Conservation (phyloP, 192 early-diverging fungal species). For the Spizellomyces punctatus region DNA sequence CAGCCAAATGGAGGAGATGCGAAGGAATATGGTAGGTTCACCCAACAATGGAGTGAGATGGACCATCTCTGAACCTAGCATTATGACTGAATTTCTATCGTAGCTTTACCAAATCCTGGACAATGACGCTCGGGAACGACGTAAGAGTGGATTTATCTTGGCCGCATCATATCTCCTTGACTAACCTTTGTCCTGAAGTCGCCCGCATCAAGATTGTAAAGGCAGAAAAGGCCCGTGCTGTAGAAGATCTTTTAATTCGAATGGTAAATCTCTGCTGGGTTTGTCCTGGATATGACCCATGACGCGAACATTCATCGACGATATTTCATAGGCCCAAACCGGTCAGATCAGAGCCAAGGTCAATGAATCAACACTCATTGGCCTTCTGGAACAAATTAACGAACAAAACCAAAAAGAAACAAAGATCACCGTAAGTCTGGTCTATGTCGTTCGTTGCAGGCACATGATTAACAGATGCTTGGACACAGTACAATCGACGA, state of each 20-base stretch:
- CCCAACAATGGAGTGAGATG: no score
- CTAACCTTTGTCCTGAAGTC: constrained; percentile 48
- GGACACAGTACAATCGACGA: constrained; percentile 38
- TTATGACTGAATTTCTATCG: no score
- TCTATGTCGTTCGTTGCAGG: neutral
- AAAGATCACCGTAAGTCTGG: constrained; percentile 72
- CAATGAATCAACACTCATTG: constrained; percentile 82
- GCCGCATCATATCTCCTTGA: neutral
- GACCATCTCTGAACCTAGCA: no score
- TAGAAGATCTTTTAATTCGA: constrained; percentile 87
- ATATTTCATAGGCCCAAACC: constrained; percentile 57
- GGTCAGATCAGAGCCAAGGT: constrained; percentile 83
- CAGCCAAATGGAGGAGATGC: constrained; percentile 85
- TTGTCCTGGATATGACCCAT: neutral
- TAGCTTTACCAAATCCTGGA: constrained; percentile 83
- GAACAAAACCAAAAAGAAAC: constrained; percentile 66
- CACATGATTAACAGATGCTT: no score
- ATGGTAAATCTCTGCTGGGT: constrained; percentile 57
- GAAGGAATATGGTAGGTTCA: constrained; percentile 68
- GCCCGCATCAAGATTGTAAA: constrained; percentile 92
- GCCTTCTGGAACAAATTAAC: constrained; percentile 81
- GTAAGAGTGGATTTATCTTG: constrained; percentile 42
- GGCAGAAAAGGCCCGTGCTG: constrained; percentile 80
- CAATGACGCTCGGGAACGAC: constrained; percentile 77
- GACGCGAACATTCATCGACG: neutral